Base-by-base conservation (phyloP, 768 basidiomycete genomes). In the Cantharellus anzutake region DNA sequence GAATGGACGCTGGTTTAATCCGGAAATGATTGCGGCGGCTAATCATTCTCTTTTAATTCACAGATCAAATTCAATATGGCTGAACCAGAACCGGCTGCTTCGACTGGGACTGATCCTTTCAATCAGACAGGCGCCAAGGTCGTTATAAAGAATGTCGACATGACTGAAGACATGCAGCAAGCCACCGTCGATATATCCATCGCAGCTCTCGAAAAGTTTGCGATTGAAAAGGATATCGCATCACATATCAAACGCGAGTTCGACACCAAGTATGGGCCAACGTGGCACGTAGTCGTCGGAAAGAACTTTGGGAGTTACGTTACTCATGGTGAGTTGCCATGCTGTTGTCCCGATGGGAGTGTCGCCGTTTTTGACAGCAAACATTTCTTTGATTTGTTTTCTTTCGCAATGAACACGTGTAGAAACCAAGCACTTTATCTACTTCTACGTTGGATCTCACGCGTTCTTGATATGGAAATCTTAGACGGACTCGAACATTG, bases 251-350 rank as follows among this genome's bases (percentile, higher is more conserved):
- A 98, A 80, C 92, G 92, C 73, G 91, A 96, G 75, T 91, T 93
- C 70, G 94, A 98, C 77, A 78, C 82, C 73, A 76, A 84, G 71
- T 83, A 90, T 66, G 89, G 90, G 35, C 82, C 88, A 60, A 96
- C 93, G 66, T 98, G 94, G 94, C 94, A 98, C 70, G 91, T 92
- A 70, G 92, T 98, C 64, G 94, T 94, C 57, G 94, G 94, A 62
- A 97, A 94, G 78, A 96, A 97, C 75, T 97, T 94, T 80, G 93
- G 93, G 57, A 90, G 87, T 73, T 97, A 93, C 69, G 93, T 97
- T 50, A 96, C 93, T 51, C 93, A 96, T 68, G 93, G 92, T 94
- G 65, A 66, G 83, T 71, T 40, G 60, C 60, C 41, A 58, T 51
- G 20, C 57, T n/a, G 51, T 61, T 61, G 63, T 35, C 20, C 16